These are phyloP conservation scores for Aureobasidium subglaciale DNA, from an alignment of 2,329 filamentous ascomycete genomes.

Conservation along the genomic window DNA sequence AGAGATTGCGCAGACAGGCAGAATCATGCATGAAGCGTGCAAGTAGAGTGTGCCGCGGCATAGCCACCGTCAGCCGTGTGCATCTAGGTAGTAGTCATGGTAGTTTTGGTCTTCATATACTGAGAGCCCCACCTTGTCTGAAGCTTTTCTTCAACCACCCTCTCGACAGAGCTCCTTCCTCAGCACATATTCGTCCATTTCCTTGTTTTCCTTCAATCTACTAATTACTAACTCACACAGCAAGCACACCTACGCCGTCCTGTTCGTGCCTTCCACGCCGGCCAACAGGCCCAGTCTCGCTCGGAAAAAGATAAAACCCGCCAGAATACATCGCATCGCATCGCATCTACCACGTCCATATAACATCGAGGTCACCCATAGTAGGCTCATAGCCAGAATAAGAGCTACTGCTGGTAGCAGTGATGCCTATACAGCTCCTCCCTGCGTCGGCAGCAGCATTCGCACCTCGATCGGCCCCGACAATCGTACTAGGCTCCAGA, in stretches of 20 bases:
- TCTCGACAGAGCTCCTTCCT: not conserved
- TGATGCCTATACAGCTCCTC: constrained; percentile 86
- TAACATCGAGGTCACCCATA: not conserved
- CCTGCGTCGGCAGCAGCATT: constrained; percentile 95
- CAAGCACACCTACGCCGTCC: not conserved
- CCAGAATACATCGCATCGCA: constrained; percentile 14
- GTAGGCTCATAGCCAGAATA: not conserved
- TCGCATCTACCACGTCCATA: constrained; percentile 4
- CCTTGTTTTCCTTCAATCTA: not conserved
- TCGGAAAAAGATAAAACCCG: constrained; percentile 8
- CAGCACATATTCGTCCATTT: constrained; percentile 3
- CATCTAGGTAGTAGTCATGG: not conserved
- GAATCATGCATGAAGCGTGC: not conserved
- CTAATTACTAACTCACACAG: constrained; percentile 15
- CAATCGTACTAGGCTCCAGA: constrained; percentile 86
- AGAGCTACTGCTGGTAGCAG: constrained; percentile 1
- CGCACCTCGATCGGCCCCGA: constrained; percentile 86
- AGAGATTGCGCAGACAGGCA: not conserved
- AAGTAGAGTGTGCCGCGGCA: constrained; percentile 4
- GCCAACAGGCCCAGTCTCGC: constrained; percentile 4
- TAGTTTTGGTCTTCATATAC: not conserved
- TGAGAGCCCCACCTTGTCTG: constrained; percentile 8
- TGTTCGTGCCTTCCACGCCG: not conserved
- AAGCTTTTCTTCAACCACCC: constrained; percentile 14
- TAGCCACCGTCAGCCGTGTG: constrained; percentile 11